Percentiles rank a stretch among this genome's conserved stretches.
Conservation (phyloP, 306 rosid genomes). For the Casuarina cunninghamiana region DNA sequence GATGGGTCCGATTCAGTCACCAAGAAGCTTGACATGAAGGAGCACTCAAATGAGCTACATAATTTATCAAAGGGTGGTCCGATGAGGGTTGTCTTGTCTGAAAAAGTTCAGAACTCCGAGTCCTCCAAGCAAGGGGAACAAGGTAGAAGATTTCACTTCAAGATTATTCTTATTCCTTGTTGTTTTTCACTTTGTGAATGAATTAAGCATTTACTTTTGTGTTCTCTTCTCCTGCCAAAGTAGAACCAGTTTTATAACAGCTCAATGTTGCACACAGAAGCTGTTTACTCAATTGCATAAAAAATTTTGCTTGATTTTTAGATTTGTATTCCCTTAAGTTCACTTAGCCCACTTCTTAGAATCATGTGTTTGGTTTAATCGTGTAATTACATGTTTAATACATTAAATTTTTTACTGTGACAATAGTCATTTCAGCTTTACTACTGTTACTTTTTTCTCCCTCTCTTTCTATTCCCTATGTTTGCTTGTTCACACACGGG, state of each 20-base stretch:
- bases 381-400: background rate
- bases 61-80: constrained; percentile 34
- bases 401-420: background rate
- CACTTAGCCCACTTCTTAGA: background rate
- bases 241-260: background rate
- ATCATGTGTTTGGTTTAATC: background rate
- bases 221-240: background rate
- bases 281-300: background rate
- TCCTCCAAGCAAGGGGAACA: constrained; percentile 27
- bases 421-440: background rate
- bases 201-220: background rate
- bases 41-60: constrained; percentile 33
- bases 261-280: background rate
- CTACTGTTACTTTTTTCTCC: background rate
- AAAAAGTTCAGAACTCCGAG: constrained; percentile 28
- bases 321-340: background rate
- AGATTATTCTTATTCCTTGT: constrained; percentile 8
- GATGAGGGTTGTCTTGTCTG: constrained; percentile 23
- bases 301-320: background rate
- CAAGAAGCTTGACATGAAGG: constrained; percentile 38
- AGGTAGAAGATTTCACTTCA: constrained; percentile 51
- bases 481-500: background rate
- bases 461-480: background rate
- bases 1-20: constrained; percentile 25
- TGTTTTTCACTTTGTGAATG: constrained; percentile 16